Base-by-base conservation (phyloP, 768 basidiomycete species). In the Agaricus blazei region DNA sequence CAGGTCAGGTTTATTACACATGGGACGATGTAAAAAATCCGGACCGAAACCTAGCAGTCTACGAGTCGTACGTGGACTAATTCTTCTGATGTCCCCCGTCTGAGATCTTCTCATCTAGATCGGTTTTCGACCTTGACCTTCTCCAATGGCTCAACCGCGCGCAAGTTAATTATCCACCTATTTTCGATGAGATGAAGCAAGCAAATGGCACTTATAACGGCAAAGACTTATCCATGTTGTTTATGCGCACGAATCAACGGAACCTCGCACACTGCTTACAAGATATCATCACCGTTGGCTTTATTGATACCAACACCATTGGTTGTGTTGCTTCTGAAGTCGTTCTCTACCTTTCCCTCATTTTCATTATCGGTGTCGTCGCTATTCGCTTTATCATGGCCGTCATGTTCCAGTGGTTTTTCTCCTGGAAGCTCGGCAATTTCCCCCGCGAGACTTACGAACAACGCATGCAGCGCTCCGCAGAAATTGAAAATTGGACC, bases 341-440 rank as follows among this genome's bases (percentile, higher is more conserved):
- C 60, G 93, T 98, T 37, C 88, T 98, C 56, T 96, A 93, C 68
- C 78, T 96, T 54, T 98, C 96, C 46, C 85, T 98, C 63, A 81
- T 93, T 61, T 97, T 98, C 81, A 98, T 99, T 68, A 87, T 96
- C 59, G 96, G 96, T 58, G 96, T 98, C 58, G 96, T 98, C 60
- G 79, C 83, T 52, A 93, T 97, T 68, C 90, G 93, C 36, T 99
- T 98, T 73, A 75, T 81, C 62, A 96, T 98, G 93, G 97, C 97
- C 46, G 90, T 97, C 65, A 78, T 96, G 68, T 99, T 98, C 71
- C 81, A 90, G 26, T 99, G 97, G 97, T 98, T 98, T 81, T 88
- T 91, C 69, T 93, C 90, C n/a, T 93, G 90, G 87, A 85, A 85
- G 64, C 78, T 99, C 41, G 97, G 97, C 47, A 88, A 90, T 60